A percentile compares a stretch with the other conserved stretches of the same genome.
These are phyloP conservation scores for Trichosanthes truncata DNA, from an alignment of 306 rosid species.

Conservation along the genomic window DNA sequence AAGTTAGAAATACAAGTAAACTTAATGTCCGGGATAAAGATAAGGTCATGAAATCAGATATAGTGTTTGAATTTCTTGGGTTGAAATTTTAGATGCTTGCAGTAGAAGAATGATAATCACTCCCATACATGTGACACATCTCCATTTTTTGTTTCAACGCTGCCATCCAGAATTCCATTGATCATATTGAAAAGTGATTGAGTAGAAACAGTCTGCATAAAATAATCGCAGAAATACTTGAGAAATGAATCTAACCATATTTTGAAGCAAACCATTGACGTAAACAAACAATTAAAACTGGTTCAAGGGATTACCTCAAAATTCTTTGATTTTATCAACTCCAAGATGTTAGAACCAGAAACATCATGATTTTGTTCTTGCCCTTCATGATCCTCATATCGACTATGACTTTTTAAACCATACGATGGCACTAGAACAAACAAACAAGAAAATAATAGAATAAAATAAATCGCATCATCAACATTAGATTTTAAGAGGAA, in stretches of 20 bases:
- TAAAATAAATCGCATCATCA: slow-evolving; percentile 12
- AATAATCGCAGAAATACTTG: slow-evolving; percentile 21
- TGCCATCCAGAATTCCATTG: slow-evolving; percentile 59
- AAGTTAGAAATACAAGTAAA: neutral
- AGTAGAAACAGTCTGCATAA: slow-evolving; percentile 62
- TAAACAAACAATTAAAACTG: slow-evolving; percentile 11
- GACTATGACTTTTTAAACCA: slow-evolving; percentile 22
- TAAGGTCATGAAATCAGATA: slow-evolving; percentile 20
- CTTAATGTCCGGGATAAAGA: neutral
- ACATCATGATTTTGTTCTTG: slow-evolving; percentile 37
- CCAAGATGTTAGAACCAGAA: slow-evolving; percentile 51
- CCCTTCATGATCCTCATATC: slow-evolving; percentile 32
- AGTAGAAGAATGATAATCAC: slow-evolving; percentile 8
- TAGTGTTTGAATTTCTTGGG: slow-evolving; percentile 10
- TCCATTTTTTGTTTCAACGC: slow-evolving; percentile 48
- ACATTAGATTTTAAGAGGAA: slow-evolving; percentile 15
- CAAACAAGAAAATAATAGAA: neutral
- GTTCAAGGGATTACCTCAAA: slow-evolving; percentile 55
- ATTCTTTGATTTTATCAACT: slow-evolving; percentile 51
- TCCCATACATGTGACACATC: slow-evolving; percentile 65
- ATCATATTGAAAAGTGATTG: slow-evolving; percentile 52
- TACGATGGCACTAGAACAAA: slow-evolving; percentile 38
- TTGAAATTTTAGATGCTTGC: neutral
- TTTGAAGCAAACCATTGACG: neutral
- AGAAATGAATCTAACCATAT: slow-evolving; percentile 16